These are phyloP conservation scores for Cyberlindnera mrakii DNA, from an alignment of 805 yeast species.

Conservation along the genomic window DNA sequence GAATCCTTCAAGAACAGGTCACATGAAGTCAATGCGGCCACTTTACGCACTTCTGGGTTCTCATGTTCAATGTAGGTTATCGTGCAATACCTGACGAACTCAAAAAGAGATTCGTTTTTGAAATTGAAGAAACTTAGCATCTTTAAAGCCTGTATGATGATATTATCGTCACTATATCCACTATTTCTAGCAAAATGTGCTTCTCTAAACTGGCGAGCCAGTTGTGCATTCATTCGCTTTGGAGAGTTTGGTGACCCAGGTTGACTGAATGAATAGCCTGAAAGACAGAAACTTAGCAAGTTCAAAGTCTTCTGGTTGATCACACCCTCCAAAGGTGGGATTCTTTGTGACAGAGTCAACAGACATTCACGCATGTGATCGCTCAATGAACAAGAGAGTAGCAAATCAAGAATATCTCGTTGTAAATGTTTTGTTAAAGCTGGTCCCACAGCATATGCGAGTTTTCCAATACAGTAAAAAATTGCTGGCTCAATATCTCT, in stretches of 20 bases:
- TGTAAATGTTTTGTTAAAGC: slow-evolving; percentile 86
- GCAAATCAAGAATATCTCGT: slow-evolving; percentile 69
- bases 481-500: slow-evolving; percentile 79
- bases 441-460: slow-evolving; percentile 88
- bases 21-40: slow-evolving; percentile 82
- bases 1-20: slow-evolving; percentile 71
- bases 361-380: slow-evolving; percentile 75
- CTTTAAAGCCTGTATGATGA: slow-evolving; percentile 72
- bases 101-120: slow-evolving; percentile 69
- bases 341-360: slow-evolving; percentile 56
- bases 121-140: slow-evolving; percentile 74
- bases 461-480: slow-evolving; percentile 80
- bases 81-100: slow-evolving; percentile 81
- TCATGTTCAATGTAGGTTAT: slow-evolving; percentile 80
- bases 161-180: slow-evolving; percentile 36
- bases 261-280: slow-evolving; percentile 74
- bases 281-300: slow-evolving; percentile 64
- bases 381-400: slow-evolving; percentile 80
- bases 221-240: slow-evolving; percentile 49
- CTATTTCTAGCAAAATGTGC: slow-evolving; percentile 69
- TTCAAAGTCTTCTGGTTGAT: slow-evolving; percentile 70
- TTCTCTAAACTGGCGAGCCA: slow-evolving; percentile 75
- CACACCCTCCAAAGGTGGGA: slow-evolving; percentile 73
- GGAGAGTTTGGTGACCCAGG: slow-evolving; percentile 73
- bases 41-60: slow-evolving; percentile 70